These are phyloP conservation scores for Yamagishiella unicocca DNA, from an alignment of 139 green algal species.

Conservation along the genomic window DNA sequence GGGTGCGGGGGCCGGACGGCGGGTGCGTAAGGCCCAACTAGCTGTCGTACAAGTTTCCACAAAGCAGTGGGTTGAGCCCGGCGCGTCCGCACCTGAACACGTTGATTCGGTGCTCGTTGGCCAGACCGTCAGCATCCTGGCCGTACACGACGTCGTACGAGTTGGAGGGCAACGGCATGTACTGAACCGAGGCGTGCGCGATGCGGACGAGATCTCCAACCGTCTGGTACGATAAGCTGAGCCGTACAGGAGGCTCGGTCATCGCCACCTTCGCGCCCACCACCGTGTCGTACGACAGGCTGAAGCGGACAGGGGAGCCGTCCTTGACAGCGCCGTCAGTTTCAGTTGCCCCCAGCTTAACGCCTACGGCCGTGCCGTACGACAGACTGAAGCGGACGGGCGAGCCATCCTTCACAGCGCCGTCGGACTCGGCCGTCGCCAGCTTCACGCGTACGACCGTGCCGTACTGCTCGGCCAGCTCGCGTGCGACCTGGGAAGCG, in stretches of 20 bases:
- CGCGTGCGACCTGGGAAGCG: not conserved
- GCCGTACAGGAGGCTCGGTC: not conserved
- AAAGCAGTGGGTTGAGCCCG: too few species aligned
- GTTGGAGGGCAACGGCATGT: slow-evolving; percentile 1
- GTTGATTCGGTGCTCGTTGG: slow-evolving; percentile 1
- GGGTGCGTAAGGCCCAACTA: too few species aligned
- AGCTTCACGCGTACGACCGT: slow-evolving; percentile 16
- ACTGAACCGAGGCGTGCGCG: not conserved
- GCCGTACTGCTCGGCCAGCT: not conserved
- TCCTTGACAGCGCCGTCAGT: not conserved
- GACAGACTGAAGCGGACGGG: not conserved
- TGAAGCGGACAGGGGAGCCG: not conserved
- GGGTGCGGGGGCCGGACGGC: too few species aligned
- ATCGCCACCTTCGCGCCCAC: not conserved
- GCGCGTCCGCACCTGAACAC: slow-evolving; percentile 12
- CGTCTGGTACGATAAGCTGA: not conserved
- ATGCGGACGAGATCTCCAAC: not conserved
- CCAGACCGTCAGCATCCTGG: slow-evolving; percentile 26
- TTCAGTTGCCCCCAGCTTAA: not conserved
- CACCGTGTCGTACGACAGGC: not conserved
- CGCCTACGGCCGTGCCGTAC: not conserved
- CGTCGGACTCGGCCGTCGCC: not conserved
- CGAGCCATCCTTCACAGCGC: not conserved
- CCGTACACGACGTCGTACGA: slow-evolving; percentile 39
- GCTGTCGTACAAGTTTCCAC: too few species aligned